phyloP scores from a whole-genome alignment of 768 basidiomycete genomes.

The Amyloporia xantha region DNA sequence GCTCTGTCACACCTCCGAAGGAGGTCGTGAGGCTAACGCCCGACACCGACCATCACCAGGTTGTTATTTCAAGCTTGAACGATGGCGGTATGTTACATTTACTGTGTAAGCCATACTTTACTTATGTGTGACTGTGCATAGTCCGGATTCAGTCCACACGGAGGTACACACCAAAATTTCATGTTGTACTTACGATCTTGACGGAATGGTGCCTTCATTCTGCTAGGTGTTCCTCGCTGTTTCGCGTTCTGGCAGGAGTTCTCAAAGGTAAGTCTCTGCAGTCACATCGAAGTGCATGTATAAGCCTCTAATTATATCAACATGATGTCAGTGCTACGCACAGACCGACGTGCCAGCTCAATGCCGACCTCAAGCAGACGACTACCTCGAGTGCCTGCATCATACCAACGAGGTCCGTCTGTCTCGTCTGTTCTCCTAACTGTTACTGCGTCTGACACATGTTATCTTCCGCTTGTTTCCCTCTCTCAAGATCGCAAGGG shows the following conservation, averaged over 20 bases:
- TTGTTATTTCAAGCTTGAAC: constrained; percentile 9
- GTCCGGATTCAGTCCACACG: constrained; percentile 47
- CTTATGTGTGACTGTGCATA: constrained; percentile 17
- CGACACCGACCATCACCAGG: not conserved
- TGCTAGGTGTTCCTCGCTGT: constrained; percentile 73
- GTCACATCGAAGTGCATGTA: too few relatives aligned
- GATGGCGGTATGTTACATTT: constrained; percentile 34
- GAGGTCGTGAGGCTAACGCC: not conserved
- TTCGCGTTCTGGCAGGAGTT: constrained; percentile 93
- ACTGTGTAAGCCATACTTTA: not conserved
- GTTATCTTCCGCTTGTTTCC: not conserved
- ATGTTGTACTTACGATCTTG: not conserved
- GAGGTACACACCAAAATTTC: not conserved
- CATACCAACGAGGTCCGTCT: constrained; percentile 75
- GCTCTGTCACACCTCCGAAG: not conserved
- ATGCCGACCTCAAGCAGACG: constrained; percentile 68
- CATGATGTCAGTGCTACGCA: constrained; percentile 88
- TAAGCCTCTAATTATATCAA: too few relatives aligned
- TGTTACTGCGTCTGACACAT: not conserved
- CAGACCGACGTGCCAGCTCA: constrained; percentile 66
- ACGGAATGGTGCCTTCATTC: not conserved
- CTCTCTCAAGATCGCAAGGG: constrained; percentile 47
- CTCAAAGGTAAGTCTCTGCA: constrained; percentile 57
- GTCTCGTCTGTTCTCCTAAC: not conserved
- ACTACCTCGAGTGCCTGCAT: constrained; percentile 91